Evolutionary conservation across 179 eudicot species (phyloP).

Genomic region (Drosera spatulata): DNA sequence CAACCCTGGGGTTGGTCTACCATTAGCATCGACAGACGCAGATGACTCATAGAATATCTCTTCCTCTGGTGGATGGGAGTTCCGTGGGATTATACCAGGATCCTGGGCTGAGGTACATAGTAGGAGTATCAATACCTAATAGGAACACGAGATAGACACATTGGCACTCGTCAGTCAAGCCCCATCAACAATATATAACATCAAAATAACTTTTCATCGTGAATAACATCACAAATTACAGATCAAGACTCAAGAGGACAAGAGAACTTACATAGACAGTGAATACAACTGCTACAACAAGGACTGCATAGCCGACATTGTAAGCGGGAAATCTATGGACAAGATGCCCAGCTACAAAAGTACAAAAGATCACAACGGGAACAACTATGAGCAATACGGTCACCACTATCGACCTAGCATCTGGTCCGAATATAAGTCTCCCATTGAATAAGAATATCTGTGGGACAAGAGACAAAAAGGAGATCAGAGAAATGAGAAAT

Average conservation of each 20-base stretch:
- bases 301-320: slow-evolving; percentile 77
- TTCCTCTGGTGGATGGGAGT: slow-evolving; percentile 65
- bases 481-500: background rate
- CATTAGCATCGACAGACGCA: slow-evolving; percentile 35
- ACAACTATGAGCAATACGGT: slow-evolving; percentile 61
- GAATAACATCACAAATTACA: background rate
- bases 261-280: slow-evolving; percentile 54
- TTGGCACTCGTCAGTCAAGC: no score
- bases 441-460: slow-evolving; percentile 81
- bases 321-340: slow-evolving; percentile 53
- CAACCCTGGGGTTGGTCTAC: slow-evolving; percentile 41
- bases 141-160: slow-evolving; percentile 1
- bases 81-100: slow-evolving; percentile 71
- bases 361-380: slow-evolving; percentile 65
- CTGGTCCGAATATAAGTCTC: slow-evolving; percentile 95
- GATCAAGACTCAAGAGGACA: background rate
- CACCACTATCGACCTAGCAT: slow-evolving; percentile 64
- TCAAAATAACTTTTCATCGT: background rate
- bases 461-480: slow-evolving; percentile 10
- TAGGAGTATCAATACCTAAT: slow-evolving; percentile 57
- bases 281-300: slow-evolving; percentile 50
- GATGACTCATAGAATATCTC: slow-evolving; percentile 36
- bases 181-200: background rate
- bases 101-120: slow-evolving; percentile 57
- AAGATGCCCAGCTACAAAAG: slow-evolving; percentile 72